Percentiles rank a stretch among this genome's conserved stretches.
phyloP scores from a whole-genome alignment of 352 stramenopile genomes.

The Pythium folliculosum region DNA sequence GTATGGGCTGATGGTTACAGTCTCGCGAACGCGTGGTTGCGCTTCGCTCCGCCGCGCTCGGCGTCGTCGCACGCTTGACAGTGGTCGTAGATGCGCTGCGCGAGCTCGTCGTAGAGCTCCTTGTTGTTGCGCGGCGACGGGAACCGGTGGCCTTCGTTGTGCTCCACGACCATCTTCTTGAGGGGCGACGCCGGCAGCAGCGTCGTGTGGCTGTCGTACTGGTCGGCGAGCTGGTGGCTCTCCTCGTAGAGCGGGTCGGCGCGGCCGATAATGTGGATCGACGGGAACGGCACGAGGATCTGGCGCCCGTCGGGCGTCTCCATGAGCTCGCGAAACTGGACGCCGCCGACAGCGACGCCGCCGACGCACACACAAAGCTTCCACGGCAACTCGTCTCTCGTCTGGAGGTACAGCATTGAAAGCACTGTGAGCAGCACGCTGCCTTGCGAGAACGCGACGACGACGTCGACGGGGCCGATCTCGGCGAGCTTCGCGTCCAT shows the following conservation, averaged over 20 bases:
- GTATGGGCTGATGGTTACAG: background rate
- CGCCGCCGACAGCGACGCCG: slow-evolving; percentile 34
- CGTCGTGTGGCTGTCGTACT: slow-evolving; percentile 25
- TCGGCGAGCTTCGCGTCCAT: slow-evolving; percentile 39
- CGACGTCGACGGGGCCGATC: slow-evolving; percentile 49
- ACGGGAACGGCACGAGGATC: slow-evolving; percentile 48
- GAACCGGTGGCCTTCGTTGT: slow-evolving; percentile 36
- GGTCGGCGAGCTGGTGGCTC: slow-evolving; percentile 37
- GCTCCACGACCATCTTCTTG: slow-evolving; percentile 31
- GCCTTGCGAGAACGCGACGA: slow-evolving; percentile 63
- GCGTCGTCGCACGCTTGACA: slow-evolving; percentile 26
- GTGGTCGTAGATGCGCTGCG: slow-evolving; percentile 20
- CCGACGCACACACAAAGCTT: slow-evolving; percentile 43
- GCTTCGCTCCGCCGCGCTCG: background rate
- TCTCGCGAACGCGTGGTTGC: slow-evolving; percentile 5
- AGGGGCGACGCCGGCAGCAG: slow-evolving; percentile 5
- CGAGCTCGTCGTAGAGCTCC: slow-evolving; percentile 36
- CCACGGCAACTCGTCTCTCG: slow-evolving; percentile 34
- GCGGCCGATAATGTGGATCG: slow-evolving; percentile 66
- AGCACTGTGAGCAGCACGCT: slow-evolving; percentile 46
- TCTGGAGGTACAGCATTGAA: slow-evolving; percentile 34
- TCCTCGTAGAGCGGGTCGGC: slow-evolving; percentile 46
- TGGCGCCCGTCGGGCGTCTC: slow-evolving; percentile 33
- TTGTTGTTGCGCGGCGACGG: slow-evolving; percentile 22
- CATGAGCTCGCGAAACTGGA: slow-evolving; percentile 42